Evolutionary conservation across 139 green algal species (phyloP).

Genomic region (Chara braunii): DNA sequence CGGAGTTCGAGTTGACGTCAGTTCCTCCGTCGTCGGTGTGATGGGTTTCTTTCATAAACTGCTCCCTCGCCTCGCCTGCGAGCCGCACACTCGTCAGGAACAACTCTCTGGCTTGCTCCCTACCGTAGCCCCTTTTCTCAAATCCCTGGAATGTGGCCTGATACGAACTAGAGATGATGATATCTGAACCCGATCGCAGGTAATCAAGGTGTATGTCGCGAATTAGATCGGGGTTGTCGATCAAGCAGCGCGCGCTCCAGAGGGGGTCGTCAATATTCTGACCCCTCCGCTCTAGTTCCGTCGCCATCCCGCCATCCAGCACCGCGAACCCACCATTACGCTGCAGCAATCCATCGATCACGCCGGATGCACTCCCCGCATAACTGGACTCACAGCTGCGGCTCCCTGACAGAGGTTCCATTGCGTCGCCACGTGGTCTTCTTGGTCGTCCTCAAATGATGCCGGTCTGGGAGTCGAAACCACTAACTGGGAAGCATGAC

Average conservation of each 20-base stretch:
- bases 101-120: conserved; percentile 16
- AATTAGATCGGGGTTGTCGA: conserved; percentile 14
- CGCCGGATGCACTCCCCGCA: too few species aligned
- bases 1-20: too few species aligned
- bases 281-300: conserved; percentile 31
- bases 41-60: conserved; percentile 22
- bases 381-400: too few species aligned
- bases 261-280: conserved; percentile 34
- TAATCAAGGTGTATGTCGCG: conserved; percentile 33
- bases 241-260: conserved; percentile 31
- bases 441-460: too few species aligned
- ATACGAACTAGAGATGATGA: conserved; percentile 33
- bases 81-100: conserved; percentile 24
- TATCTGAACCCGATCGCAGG: conserved; percentile 26
- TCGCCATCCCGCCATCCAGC: conserved; percentile 35
- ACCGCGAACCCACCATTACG: conserved; percentile 12
- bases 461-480: too few species aligned
- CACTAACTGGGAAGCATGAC: too few species aligned
- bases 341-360: too few species aligned
- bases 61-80: conserved; percentile 21
- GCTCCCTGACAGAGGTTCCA: too few species aligned
- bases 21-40: not conserved
- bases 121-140: not conserved
- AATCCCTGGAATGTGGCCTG: conserved; percentile 39
- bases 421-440: too few species aligned